These are phyloP conservation scores for Didymella pomorum DNA, from an alignment of 2,329 filamentous ascomycete genomes.

Conservation along the genomic window DNA sequence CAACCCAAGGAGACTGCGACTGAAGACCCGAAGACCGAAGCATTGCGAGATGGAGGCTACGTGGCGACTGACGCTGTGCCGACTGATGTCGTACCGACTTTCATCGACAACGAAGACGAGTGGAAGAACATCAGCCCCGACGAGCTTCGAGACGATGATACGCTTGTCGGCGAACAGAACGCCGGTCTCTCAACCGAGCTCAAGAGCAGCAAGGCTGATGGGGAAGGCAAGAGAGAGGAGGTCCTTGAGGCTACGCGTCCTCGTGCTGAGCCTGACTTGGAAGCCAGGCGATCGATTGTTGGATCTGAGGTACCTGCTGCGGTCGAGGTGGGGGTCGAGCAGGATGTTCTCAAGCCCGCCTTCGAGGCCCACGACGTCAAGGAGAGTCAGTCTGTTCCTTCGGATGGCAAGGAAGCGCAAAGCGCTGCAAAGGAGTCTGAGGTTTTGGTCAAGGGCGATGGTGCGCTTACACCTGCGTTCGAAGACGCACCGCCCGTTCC, in stretches of 20 bases:
- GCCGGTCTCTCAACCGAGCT: not conserved
- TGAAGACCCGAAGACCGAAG: not conserved
- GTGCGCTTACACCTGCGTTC: not conserved
- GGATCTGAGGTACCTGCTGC: too few species aligned
- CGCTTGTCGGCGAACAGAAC: not conserved
- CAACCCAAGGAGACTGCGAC: not conserved
- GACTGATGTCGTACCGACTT: too few species aligned
- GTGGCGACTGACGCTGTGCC: too few species aligned
- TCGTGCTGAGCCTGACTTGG: not conserved
- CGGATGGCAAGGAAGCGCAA: not conserved
- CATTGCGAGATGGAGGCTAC: not conserved
- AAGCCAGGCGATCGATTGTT: not conserved
- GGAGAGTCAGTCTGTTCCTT: not conserved
- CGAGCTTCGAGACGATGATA: not conserved
- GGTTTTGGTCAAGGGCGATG: not conserved
- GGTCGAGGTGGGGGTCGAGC: not conserved
- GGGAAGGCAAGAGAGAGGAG: not conserved
- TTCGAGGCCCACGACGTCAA: not conserved
- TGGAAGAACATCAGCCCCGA: not conserved
- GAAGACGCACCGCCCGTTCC: not conserved
- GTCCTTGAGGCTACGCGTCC: not conserved
- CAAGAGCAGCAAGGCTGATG: too few species aligned
- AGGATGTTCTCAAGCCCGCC: not conserved
- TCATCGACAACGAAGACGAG: not conserved
- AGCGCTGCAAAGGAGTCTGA: not conserved